Evolutionary conservation across 306 rosid species (phyloP), one percentile per base, ranked within the genome.

Genomic region (Quercus glauca): DNA sequence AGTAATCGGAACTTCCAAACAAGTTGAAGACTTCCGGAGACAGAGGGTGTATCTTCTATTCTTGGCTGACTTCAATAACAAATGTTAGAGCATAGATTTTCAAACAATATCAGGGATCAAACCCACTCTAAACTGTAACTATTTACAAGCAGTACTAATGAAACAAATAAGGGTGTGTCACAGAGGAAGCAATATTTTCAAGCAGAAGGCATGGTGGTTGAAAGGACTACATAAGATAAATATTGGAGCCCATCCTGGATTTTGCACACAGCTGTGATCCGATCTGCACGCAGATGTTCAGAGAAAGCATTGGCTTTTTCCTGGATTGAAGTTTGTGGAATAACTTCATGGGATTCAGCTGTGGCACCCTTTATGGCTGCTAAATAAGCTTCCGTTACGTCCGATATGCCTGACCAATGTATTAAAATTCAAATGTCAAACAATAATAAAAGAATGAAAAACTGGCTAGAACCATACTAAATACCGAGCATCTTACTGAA

Each of bases 231-330:
- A 71, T 88, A 81, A 4, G 96, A 86, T 79, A 96, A 86, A 89
- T 84, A 91, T 79, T 90, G 93, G 71, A 93, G 82, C 53, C 96
- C 99, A 9, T 93, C 98, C 88, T 90, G 97, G 86, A 95, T 89
- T 86, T 91, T 93, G 78, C 84, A 84, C 55, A 90, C 67, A 0
- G 99, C 96, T 65, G 93, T 90, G 69, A 85, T 82, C 79, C 88
- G 96, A 86, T 96, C 99, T 25, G 73, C 85, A 3, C 72, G 85
- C 52, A 96, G 98, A 79, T 89, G 89, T 56, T 84, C 88, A 4
- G 91, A 82, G 80, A 91, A 89, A 76, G 89, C 74, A 11, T 74
- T 86, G 59, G 96, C 93, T 77, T 89, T 96, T 71, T 90, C 97
- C 81, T 88, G 94, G 45, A 91, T 80, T 61, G 88, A 85, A 31